Percentiles rank a stretch among this genome's conserved stretches.
Conservation (phyloP, 2,329 filamentous ascomycete genomes). For the Hypoxylon sp. region DNA sequence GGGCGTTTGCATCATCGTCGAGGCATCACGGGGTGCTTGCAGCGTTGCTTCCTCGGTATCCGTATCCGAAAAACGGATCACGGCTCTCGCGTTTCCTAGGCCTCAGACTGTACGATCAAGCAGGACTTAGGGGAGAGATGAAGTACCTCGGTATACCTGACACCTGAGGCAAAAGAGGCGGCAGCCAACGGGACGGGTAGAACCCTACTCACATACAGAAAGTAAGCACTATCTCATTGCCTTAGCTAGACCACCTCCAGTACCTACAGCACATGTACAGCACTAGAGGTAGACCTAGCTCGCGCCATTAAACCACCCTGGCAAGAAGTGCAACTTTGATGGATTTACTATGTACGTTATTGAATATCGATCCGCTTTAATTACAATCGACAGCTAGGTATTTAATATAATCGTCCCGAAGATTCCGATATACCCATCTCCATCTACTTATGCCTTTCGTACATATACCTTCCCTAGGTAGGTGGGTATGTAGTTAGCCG, state of each 20-base stretch:
- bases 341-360: conserved; percentile 1
- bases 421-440: conserved; percentile 19
- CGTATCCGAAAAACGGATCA: conserved; percentile 26
- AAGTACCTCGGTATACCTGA: background rate
- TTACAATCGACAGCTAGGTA: background rate
- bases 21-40: conserved; percentile 17
- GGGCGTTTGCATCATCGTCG: conserved; percentile 27
- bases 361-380: background rate
- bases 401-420: conserved; percentile 8
- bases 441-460: background rate
- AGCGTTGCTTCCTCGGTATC: conserved; percentile 31
- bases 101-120: background rate
- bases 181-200: background rate
- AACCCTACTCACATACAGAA: background rate
- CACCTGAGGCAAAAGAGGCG: background rate
- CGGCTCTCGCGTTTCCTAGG: conserved; percentile 9
- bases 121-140: background rate
- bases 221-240: background rate
- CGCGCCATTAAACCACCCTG: conserved; percentile 2
- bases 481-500: background rate
- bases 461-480: background rate
- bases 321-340: background rate
- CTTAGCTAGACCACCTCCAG: background rate
- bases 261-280: background rate
- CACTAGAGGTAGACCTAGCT: background rate